phyloP scores from a whole-genome alignment of 1,284 basidiomycete genomes.

The Cutaneotrichosporon daszewskae region DNA sequence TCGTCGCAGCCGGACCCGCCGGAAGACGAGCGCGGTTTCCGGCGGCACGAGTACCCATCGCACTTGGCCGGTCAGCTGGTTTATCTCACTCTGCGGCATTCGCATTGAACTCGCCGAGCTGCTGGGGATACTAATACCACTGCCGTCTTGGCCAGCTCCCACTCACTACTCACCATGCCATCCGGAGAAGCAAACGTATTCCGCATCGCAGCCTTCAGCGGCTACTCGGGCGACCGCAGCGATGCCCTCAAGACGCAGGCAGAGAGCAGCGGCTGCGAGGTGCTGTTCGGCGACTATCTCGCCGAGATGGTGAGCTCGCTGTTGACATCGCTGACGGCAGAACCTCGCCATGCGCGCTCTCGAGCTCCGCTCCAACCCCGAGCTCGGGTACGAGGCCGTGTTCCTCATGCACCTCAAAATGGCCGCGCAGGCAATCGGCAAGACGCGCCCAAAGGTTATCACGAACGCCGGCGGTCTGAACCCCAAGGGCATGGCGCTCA shows the following conservation, averaged over 20 bases:
- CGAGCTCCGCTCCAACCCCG: conserved; percentile 12
- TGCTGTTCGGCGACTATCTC: conserved; percentile 21
- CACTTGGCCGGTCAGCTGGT: no score
- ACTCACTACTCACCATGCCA: not conserved
- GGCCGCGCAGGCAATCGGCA: conserved; percentile 12
- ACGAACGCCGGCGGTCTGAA: conserved; percentile 24
- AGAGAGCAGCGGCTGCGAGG: conserved; percentile 4
- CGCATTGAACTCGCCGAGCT: no score
- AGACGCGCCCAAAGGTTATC: conserved; percentile 14
- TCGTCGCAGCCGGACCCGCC: no score
- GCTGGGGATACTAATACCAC: no score
- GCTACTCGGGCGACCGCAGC: conserved; percentile 7
- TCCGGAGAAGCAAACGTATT: conserved; percentile 4
- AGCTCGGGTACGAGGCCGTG: conserved; percentile 17
- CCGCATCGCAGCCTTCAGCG: conserved; percentile 19
- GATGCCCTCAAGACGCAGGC: conserved; percentile 12
- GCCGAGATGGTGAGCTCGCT: conserved; percentile 14
- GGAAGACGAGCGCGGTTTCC: no score
- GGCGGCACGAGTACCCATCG: no score
- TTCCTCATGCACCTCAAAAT: conserved; percentile 18
- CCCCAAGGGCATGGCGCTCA: conserved; percentile 14
- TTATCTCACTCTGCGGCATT: no score
- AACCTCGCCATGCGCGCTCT: conserved; percentile 19
- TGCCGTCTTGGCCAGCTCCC: no score
- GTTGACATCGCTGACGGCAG: conserved; percentile 4